Conservation (phyloP, 1,284 basidiomycete genomes). For the Trametes hirsuta region DNA sequence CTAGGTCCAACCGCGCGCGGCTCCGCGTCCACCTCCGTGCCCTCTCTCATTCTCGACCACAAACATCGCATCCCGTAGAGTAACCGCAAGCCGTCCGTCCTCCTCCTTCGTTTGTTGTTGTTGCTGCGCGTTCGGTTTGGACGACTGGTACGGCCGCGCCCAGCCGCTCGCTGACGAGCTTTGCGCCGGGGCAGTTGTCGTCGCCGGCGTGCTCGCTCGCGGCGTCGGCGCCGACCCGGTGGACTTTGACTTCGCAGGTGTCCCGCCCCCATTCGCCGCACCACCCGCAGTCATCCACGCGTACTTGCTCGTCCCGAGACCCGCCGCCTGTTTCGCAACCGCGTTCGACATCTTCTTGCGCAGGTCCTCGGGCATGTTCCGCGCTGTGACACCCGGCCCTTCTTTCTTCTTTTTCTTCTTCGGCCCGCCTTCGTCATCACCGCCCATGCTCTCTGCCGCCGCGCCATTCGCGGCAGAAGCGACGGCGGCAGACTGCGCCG, state of each 20-base stretch:
- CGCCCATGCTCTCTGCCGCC: conserved; percentile 35
- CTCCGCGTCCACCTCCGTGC: conserved; percentile 76
- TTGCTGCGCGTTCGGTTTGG: conserved; percentile 42
- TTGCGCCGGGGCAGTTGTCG: conserved; percentile 38
- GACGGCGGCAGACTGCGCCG: conserved; percentile 58
- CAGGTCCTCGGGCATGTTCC: conserved; percentile 88
- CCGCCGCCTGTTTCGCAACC: conserved; percentile 85
- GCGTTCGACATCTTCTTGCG: conserved; percentile 89
- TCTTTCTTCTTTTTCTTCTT: conserved; percentile 87
- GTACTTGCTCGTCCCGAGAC: conserved; percentile 73
- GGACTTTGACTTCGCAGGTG: conserved; percentile 52
- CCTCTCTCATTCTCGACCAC: conserved; percentile 77
- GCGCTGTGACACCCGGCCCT: conserved; percentile 79
- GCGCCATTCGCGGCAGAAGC: conserved; percentile 54
- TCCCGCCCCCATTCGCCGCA: conserved; percentile 40
- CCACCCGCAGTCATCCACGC: conserved; percentile 82
- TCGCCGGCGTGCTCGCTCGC: conserved; percentile 32
- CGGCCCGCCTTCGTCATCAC: conserved; percentile 53
- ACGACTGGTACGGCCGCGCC: conserved; percentile 70
- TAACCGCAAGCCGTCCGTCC: conserved; percentile 56
- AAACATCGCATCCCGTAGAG: conserved; percentile 78
- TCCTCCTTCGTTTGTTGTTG: conserved; percentile 52
- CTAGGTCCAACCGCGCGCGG: conserved; percentile 70
- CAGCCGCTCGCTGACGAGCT: conserved; percentile 47
- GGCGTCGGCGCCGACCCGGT: conserved; percentile 25